A percentile compares a stretch with the other conserved stretches of the same genome.
Evolutionary conservation across 805 yeast species (phyloP).

Genomic region (Wilhelminamyces savonicus): DNA sequence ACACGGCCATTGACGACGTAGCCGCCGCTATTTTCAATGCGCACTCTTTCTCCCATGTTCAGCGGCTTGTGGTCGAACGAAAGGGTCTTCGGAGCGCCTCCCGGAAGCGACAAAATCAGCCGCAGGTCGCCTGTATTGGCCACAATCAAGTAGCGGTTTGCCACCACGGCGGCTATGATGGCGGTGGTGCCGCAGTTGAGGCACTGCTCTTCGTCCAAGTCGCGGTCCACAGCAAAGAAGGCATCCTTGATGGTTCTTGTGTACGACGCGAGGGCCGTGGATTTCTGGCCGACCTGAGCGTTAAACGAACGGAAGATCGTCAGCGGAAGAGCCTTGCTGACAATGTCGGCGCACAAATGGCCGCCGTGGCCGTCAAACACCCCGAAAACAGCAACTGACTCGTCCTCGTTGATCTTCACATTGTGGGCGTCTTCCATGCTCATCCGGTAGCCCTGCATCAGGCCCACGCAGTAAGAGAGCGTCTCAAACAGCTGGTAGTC

Average conservation of each 20-base stretch:
- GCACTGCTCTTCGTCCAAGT: constrained; percentile 13
- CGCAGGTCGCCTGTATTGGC: constrained; percentile 79
- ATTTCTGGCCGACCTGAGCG: constrained; percentile 1
- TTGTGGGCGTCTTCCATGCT: constrained; percentile 75
- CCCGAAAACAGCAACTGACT: constrained; percentile 47
- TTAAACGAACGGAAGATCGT: constrained; percentile 25
- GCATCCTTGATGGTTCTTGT: constrained; percentile 20
- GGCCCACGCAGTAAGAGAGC: constrained; percentile 56
- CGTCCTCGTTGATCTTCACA: constrained; percentile 41
- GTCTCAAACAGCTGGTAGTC: constrained; percentile 40
- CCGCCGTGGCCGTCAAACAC: constrained; percentile 88
- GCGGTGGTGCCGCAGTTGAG: constrained; percentile 40
- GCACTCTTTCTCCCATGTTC: constrained; percentile 36
- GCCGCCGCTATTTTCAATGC: constrained; percentile 37
- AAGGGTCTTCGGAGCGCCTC: constrained; percentile 44
- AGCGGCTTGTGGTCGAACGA: constrained; percentile 41
- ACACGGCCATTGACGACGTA: constrained; percentile 31
- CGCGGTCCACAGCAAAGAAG: constrained; percentile 33
- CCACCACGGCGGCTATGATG: constrained; percentile 24
- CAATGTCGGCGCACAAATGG: constrained; percentile 47
- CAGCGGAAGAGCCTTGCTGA: constrained; percentile 39
- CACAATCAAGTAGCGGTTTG: constrained; percentile 39
- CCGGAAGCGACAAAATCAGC: constrained; percentile 49
- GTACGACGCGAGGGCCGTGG: constrained; percentile 8
- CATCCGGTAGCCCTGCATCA: constrained; percentile 73